Evolutionary conservation across 495 filamentous ascomycete genomes (phyloP).

Genomic region (Penicillium steckii): DNA sequence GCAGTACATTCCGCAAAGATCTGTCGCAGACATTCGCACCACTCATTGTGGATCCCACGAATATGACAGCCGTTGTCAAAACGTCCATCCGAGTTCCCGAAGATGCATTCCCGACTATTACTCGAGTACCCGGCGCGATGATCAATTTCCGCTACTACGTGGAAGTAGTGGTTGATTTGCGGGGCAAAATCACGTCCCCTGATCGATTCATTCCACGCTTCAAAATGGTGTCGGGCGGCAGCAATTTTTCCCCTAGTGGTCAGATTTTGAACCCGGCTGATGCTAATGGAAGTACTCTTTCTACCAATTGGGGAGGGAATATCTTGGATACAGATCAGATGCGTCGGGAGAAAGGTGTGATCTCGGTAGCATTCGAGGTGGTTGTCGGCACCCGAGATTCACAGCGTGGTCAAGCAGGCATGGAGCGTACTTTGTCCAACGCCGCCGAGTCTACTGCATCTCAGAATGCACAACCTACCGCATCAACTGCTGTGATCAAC

Average conservation of each 20-base stretch:
- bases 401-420: conserved; percentile 53
- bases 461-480: conserved; percentile 5
- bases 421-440: conserved; percentile 25
- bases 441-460: conserved; percentile 22
- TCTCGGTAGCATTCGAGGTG: conserved; percentile 79
- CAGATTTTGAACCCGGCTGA: conserved; percentile 46
- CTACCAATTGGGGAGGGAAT: conserved; percentile 62
- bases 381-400: conserved; percentile 87
- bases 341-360: conserved; percentile 81
- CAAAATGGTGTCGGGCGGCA: conserved; percentile 50
- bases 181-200: conserved; percentile 74
- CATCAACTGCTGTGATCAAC: conserved; percentile 8
- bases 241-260: conserved; percentile 46
- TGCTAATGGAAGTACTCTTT: conserved; percentile 33
- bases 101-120: conserved; percentile 90
- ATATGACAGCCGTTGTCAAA: conserved; percentile 72
- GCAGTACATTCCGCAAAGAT: conserved; percentile 90
- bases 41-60: conserved; percentile 77
- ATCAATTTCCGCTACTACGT: conserved; percentile 93
- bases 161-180: conserved; percentile 88
- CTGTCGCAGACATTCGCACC: conserved; percentile 83
- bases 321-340: conserved; percentile 90
- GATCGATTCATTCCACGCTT: conserved; percentile 61
- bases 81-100: conserved; percentile 83
- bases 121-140: conserved; percentile 81